Conservation (phyloP, 139 green algal species). For the Bryopsis sp. region DNA sequence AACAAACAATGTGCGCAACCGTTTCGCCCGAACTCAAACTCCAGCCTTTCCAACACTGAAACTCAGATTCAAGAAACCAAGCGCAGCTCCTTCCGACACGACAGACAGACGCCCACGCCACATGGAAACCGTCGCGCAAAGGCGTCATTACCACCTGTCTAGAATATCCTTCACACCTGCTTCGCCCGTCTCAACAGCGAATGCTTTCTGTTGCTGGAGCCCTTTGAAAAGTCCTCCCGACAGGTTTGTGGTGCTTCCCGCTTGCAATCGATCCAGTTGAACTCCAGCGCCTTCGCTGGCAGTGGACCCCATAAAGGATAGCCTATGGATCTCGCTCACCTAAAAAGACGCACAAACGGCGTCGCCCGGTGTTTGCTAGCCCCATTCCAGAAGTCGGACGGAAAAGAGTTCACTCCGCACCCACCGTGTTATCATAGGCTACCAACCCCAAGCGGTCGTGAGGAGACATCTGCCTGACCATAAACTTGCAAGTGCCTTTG, state of each 20-base stretch:
- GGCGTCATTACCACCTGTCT: too few relatives aligned
- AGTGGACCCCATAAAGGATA: background rate
- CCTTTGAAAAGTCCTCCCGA: conserved; percentile 17
- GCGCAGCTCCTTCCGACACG: too few relatives aligned
- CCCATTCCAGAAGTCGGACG: background rate
- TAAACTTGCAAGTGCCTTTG: conserved; percentile 13
- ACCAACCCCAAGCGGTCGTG: background rate
- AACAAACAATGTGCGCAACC: too few relatives aligned
- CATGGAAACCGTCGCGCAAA: too few relatives aligned
- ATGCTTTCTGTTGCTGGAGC: conserved; percentile 1
- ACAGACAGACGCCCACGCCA: too few relatives aligned
- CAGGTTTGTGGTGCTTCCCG: background rate
- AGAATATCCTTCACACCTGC: conserved; percentile 10
- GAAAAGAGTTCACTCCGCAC: background rate
- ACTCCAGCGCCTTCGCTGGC: background rate
- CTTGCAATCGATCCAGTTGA: background rate
- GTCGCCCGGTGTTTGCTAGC: too few relatives aligned
- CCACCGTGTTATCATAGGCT: background rate
- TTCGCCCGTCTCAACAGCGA: background rate
- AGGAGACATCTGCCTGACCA: conserved; percentile 4
- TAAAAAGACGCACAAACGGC: too few relatives aligned
- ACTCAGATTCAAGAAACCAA: too few relatives aligned
- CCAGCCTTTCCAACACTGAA: too few relatives aligned
- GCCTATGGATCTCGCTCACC: background rate
- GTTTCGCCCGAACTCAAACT: too few relatives aligned